Evolutionary conservation across 805 yeast species (phyloP).

Genomic region (Candida schatavii): DNA sequence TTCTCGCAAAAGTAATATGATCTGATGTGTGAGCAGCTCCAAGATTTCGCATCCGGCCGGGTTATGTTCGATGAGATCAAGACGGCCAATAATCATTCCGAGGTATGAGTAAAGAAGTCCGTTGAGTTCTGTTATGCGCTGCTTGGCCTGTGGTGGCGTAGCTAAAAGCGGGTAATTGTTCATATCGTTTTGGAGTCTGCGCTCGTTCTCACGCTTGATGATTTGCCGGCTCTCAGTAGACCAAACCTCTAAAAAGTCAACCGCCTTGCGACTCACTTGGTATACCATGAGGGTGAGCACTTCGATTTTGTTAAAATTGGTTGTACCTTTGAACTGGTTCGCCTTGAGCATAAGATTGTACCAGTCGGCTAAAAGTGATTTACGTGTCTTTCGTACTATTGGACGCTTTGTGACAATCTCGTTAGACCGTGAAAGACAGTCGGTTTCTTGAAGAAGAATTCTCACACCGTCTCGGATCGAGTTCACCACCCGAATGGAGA

Average conservation of each 20-base stretch:
- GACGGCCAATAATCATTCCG: conserved; percentile 68
- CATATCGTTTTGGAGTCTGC: conserved; percentile 32
- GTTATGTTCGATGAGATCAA: conserved; percentile 75
- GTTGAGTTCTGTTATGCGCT: conserved; percentile 63
- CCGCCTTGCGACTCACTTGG: conserved; percentile 64
- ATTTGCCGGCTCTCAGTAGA: conserved; percentile 55
- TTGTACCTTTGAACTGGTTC: conserved; percentile 66
- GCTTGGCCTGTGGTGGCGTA: conserved; percentile 59
- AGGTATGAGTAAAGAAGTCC: conserved; percentile 58
- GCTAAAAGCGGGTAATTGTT: conserved; percentile 45
- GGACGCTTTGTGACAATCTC: conserved; percentile 64
- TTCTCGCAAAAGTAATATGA: conserved; percentile 63
- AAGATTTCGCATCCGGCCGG: conserved; percentile 64
- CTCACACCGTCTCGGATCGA: conserved; percentile 73
- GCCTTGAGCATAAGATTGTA: conserved; percentile 74
- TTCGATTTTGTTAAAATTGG: conserved; percentile 55
- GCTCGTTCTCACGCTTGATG: conserved; percentile 35
- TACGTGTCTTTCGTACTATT: conserved; percentile 59
- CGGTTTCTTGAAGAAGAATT: conserved; percentile 58
- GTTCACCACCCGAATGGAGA: conserved; percentile 57
- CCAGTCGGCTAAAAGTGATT: conserved; percentile 76
- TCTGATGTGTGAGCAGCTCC: conserved; percentile 66
- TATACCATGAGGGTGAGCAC: conserved; percentile 60
- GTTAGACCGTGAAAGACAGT: conserved; percentile 72
- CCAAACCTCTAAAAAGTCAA: conserved; percentile 70